Base-by-base conservation (phyloP, 192 early-diverging fungal genomes). In the Podila horticola region DNA sequence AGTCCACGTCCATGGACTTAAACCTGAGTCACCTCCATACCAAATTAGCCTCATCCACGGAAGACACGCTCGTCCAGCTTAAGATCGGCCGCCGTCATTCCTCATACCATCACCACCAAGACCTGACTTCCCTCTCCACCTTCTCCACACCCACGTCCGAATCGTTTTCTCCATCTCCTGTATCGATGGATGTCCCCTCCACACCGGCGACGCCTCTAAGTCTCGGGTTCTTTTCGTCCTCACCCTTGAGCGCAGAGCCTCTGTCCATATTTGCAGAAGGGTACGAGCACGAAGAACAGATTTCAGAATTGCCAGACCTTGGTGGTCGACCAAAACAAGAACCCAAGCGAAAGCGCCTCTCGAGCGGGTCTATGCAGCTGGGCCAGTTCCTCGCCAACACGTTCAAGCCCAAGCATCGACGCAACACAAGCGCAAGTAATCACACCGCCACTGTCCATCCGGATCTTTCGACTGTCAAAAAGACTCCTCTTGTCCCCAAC, bases 271-370 rank as follows among this genome's bases (percentile, higher is more conserved):
- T 45, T 17, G 41, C 11, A 4, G 41, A 45, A 45, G 41, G 41
- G 15, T 45, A 26, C n/a, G 52, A 55, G 17, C 12, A 55, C 24
- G 52, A 26, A 26, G 52, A 55, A 22, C 52, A 22, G n/a, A n/a
- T 55, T 26, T 9, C 20, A 19, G 24, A n/a, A 10, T 9, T 55
- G n/a, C 20, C 52, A 55, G 11, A 55, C 11, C 22, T 55, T 0
- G 20, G 8, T 26, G 17, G n/a, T 22, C 11, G 10, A 9, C 20
- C 20, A 24, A 55, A 22, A 26, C 52, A 55, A 11, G 52, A 55
- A 17, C 52, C 52, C 52, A 55, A 55, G 52, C 52, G 52, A 26
- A 55, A 55, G 17, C 52, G 52, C 22, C 52, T 55, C 52, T 55
- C 52, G 24, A 55, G 22, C 20, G 52, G 52, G 6, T 26, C 52